Evolutionary conservation across 495 filamentous ascomycete genomes (phyloP).

Genomic region (Hypomontagnella submonticulosa): DNA sequence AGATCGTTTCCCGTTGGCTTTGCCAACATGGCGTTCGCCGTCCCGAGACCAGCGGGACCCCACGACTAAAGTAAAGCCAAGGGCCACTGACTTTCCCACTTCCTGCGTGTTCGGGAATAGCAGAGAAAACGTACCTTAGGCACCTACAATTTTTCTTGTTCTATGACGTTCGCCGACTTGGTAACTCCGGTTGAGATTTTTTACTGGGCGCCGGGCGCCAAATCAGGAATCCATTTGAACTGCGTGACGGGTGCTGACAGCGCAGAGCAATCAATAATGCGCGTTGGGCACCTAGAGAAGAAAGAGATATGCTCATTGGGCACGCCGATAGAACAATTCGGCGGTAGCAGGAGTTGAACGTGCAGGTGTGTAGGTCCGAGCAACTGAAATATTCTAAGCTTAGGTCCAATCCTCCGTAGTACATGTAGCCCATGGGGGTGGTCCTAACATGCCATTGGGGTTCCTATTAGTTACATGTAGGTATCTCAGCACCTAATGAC

Average conservation of each 20-base stretch:
- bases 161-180: constrained; percentile 17
- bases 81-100: constrained; percentile 20
- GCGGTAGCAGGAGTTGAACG: constrained; percentile 4
- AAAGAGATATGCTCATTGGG: constrained; percentile 20
- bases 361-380: background rate
- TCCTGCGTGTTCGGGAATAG: constrained; percentile 5
- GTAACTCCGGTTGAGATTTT: constrained; percentile 37
- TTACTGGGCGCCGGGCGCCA: constrained; percentile 33
- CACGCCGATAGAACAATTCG: constrained; percentile 16
- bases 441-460: constrained; percentile 10
- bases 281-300: constrained; percentile 36
- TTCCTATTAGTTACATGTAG: too few relatives aligned
- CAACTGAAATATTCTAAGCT: background rate
- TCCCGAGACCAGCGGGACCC: constrained; percentile 1
- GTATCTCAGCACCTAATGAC: constrained; percentile 9
- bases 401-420: too few relatives aligned
- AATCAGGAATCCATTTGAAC: constrained; percentile 23
- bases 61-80: constrained; percentile 12
- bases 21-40: constrained; percentile 2
- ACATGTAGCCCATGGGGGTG: constrained; percentile 9
- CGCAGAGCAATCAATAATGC: constrained; percentile 30
- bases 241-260: constrained; percentile 30
- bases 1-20: constrained; percentile 28
- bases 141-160: constrained; percentile 1
- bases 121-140: too few relatives aligned